These are phyloP conservation scores for Salix caprea DNA, from an alignment of 345 rosid species.

Conservation along the genomic window DNA sequence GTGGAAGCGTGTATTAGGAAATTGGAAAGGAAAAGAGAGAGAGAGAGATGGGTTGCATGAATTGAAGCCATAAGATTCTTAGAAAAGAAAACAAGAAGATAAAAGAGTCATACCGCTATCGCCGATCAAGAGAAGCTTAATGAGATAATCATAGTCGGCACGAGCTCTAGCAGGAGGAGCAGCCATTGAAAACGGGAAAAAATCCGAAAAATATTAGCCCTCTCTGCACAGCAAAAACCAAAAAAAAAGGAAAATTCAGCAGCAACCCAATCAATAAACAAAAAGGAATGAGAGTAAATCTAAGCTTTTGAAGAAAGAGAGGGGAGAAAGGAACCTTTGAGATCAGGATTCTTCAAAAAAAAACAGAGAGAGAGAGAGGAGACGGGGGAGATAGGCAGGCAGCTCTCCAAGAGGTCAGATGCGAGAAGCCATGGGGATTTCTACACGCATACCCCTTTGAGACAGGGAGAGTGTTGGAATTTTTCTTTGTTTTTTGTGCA, in stretches of 20 bases:
- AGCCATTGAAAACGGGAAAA: conserved; percentile 10
- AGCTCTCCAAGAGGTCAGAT: conserved; percentile 1
- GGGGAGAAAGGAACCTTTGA: not conserved
- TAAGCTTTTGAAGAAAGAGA: not conserved
- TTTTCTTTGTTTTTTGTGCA: not conserved
- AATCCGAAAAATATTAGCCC: not conserved
- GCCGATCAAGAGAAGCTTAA: conserved; percentile 26
- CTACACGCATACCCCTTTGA: not conserved
- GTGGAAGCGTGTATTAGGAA: not conserved
- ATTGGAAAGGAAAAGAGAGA: not conserved
- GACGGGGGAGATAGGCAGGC: not conserved
- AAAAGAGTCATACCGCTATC: conserved; percentile 18
- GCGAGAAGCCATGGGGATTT: not conserved
- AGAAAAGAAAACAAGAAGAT: not conserved
- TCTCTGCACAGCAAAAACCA: not conserved
- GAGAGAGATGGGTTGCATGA: not conserved
- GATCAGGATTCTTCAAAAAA: not conserved
- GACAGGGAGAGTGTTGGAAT: not conserved
- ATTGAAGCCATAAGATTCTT: not conserved
- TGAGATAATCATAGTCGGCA: conserved; percentile 24
- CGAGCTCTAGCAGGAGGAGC: conserved; percentile 26
- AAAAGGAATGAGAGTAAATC: not conserved
- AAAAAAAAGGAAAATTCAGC: not conserved
- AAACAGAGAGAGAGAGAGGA: not conserved
- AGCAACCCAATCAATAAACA: not conserved